Percentiles rank a stretch among this genome's conserved stretches.
Evolutionary conservation across 2,329 filamentous ascomycete genomes (phyloP).

Genomic region (Shiraia sp.): DNA sequence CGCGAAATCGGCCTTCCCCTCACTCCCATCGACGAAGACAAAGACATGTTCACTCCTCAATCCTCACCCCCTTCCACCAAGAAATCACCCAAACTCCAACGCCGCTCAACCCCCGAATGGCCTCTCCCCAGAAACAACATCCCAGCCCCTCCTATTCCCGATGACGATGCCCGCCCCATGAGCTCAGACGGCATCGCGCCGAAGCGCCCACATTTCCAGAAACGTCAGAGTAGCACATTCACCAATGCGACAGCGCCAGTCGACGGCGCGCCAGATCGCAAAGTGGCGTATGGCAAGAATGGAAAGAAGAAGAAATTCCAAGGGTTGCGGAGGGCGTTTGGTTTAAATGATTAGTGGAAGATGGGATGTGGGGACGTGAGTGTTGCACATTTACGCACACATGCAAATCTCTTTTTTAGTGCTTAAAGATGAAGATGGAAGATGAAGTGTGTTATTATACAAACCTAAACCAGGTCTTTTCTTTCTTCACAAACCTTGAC

Average conservation of each 20-base stretch:
- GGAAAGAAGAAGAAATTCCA: slow-evolving; percentile 69
- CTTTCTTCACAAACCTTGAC: no score
- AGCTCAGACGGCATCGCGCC: slow-evolving; percentile 35
- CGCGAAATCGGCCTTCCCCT: slow-evolving; percentile 29
- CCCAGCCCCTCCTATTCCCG: slow-evolving; percentile 30
- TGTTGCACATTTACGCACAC: no score
- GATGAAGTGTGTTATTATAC: no score
- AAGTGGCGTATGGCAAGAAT: slow-evolving; percentile 34
- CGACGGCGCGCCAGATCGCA: slow-evolving; percentile 19
- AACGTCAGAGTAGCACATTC: slow-evolving; percentile 24
- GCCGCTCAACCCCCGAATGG: slow-evolving; percentile 54
- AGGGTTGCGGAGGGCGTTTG: slow-evolving; percentile 67
- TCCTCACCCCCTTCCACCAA: slow-evolving; percentile 16
- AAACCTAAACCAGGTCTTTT: no score
- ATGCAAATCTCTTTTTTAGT: no score
- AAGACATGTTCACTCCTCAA: slow-evolving; percentile 24
- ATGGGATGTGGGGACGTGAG: no score
- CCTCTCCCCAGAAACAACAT: slow-evolving; percentile 45
- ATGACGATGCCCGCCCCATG: slow-evolving; percentile 30
- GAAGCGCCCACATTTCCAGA: slow-evolving; percentile 25
- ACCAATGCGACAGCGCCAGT: slow-evolving; percentile 29
- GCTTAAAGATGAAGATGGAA: no score
- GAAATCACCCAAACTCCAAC: slow-evolving; percentile 52
- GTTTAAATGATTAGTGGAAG: slow-evolving; percentile 61
- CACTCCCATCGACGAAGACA: slow-evolving; percentile 41